These are phyloP conservation scores for Heterobasidion irregulare DNA, from an alignment of 1,284 basidiomycete species.

Conservation along the genomic window DNA sequence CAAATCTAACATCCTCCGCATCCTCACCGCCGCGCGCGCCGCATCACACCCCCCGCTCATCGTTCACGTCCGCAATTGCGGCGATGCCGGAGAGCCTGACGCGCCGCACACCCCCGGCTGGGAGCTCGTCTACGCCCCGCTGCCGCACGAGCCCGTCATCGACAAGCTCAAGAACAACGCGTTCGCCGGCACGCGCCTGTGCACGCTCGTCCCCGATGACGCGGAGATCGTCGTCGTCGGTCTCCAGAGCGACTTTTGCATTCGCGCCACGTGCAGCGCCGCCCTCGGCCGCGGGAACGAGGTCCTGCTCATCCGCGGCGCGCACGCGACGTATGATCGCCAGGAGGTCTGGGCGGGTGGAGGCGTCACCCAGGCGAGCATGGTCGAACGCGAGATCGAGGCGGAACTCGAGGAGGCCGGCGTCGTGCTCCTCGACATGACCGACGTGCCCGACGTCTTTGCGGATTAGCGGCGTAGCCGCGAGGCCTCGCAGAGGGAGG, in stretches of 20 bases:
- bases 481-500: background rate
- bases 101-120: conserved; percentile 44
- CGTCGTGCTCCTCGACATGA: conserved; percentile 55
- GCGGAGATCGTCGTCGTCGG: conserved; percentile 61
- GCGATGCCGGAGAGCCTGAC: conserved; percentile 51
- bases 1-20: conserved; percentile 35
- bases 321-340: conserved; percentile 59
- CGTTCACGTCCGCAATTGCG: conserved; percentile 57
- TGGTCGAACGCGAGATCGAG: conserved; percentile 37
- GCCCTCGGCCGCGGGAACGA: conserved; percentile 57
- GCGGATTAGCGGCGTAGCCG: conserved; percentile 25
- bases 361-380: conserved; percentile 38
- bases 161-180: conserved; percentile 68
- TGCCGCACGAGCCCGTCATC: conserved; percentile 39
- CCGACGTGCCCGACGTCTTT: conserved; percentile 49
- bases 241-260: conserved; percentile 56
- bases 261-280: conserved; percentile 55
- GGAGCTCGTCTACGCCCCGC: conserved; percentile 38
- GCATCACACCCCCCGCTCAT: conserved; percentile 44
- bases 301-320: conserved; percentile 51
- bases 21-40: conserved; percentile 43
- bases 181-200: conserved; percentile 48
- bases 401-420: conserved; percentile 57
- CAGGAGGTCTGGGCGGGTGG: conserved; percentile 50
- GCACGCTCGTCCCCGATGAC: conserved; percentile 35